Evolutionary conservation across 257 asterid genomes (phyloP).

Genomic region (Haberlea rhodopensis): DNA sequence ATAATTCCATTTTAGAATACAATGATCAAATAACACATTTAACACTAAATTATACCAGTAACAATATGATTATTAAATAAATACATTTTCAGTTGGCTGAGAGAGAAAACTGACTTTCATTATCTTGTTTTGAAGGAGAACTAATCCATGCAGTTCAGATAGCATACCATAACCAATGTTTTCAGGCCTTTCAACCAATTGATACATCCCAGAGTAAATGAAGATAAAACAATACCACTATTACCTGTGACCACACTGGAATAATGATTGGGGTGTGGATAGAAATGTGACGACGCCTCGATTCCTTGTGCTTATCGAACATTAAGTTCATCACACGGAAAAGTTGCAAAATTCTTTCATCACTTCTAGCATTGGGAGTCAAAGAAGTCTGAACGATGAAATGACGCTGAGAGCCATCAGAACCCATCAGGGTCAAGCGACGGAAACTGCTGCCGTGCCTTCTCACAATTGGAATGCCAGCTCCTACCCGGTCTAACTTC

Average conservation of each 20-base stretch:
- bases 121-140: too few relatives aligned
- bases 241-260: constrained; percentile 99
- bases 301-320: constrained; percentile 99
- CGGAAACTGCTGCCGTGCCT: constrained; percentile 99
- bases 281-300: constrained; percentile 89
- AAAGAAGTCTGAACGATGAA: constrained; percentile 97
- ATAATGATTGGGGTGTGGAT: constrained; percentile 96
- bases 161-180: not conserved
- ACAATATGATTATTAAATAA: not conserved
- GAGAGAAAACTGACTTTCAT: too few relatives aligned
- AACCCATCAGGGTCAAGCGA: constrained; percentile 91
- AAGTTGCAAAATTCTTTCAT: constrained; percentile 97
- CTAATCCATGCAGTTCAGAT: not conserved
- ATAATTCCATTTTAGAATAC: not conserved
- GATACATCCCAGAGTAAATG: not conserved
- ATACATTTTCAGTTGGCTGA: not conserved
- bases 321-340: constrained; percentile 94
- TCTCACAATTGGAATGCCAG: constrained; percentile 94
- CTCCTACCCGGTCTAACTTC: constrained; percentile 94
- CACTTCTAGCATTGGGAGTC: constrained; percentile 99
- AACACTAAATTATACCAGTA: not conserved
- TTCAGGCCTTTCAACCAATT: not conserved
- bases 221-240: not conserved
- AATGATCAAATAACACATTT: not conserved
- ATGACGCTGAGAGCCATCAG: constrained; percentile 99